These are phyloP conservation scores for Amaranthus hypochondriacus DNA, from an alignment of 148 eudicot species.

Conservation along the genomic window DNA sequence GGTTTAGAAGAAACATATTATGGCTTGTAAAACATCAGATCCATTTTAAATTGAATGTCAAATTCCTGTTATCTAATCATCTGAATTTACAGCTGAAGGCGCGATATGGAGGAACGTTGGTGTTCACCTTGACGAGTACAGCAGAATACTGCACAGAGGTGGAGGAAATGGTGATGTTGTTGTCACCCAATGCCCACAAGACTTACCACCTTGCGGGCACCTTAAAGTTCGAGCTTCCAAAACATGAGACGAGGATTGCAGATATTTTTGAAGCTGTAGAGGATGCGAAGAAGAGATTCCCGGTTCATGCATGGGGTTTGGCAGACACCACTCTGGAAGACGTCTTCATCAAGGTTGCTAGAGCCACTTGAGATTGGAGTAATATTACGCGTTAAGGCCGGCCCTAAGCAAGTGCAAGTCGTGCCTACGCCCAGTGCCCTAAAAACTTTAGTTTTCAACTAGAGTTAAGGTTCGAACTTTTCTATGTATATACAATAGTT, in stretches of 20 bases:
- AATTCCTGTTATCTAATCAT: not conserved
- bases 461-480: no score
- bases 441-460: no score
- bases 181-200: conserved; percentile 52
- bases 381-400: no score
- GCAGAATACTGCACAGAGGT: conserved; percentile 51
- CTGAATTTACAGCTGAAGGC: conserved; percentile 54
- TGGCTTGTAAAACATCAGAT: no score
- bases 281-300: conserved; percentile 56
- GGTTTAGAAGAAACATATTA: no score
- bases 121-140: conserved; percentile 69
- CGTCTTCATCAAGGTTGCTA: conserved; percentile 80
- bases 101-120: conserved; percentile 73
- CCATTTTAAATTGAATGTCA: no score
- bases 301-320: conserved; percentile 78
- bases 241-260: conserved; percentile 52
- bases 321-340: conserved; percentile 84
- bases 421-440: no score
- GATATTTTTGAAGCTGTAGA: conserved; percentile 68
- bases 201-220: conserved; percentile 75
- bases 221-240: conserved; percentile 75
- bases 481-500: no score
- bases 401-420: no score
- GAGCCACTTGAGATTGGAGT: conserved; percentile 36
- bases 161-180: conserved; percentile 41